A percentile compares a stretch with the other conserved stretches of the same genome.
Evolutionary conservation across 495 filamentous ascomycete genomes (phyloP).

Genomic region (Lophiostoma macrostomum): DNA sequence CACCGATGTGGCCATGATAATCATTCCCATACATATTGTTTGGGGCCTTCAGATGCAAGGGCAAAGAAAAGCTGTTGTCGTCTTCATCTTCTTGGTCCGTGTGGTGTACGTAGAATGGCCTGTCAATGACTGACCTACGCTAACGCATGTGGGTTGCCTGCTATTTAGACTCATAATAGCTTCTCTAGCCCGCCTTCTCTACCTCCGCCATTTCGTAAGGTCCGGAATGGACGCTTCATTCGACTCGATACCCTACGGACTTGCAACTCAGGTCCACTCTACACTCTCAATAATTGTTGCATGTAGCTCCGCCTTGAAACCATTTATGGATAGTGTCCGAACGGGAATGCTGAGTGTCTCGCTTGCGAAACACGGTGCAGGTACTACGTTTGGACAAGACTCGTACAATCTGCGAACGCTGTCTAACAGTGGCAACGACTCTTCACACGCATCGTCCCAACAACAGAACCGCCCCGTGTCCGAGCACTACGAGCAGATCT

Average conservation of each 20-base stretch:
- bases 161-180: slow-evolving; percentile 5
- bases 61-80: slow-evolving; percentile 6
- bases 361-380: slow-evolving; percentile 5
- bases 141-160: not conserved
- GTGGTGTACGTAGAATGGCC: not conserved
- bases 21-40: slow-evolving; percentile 13
- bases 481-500: no score
- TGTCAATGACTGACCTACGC: not conserved
- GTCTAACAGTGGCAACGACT: slow-evolving; percentile 7
- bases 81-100: slow-evolving; percentile 15
- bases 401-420: slow-evolving; percentile 14
- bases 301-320: slow-evolving; percentile 13
- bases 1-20: slow-evolving; percentile 15
- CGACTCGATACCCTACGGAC: slow-evolving; percentile 12
- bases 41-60: slow-evolving; percentile 2
- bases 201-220: not conserved
- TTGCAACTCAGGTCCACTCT: slow-evolving; percentile 17
- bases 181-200: slow-evolving; percentile 9
- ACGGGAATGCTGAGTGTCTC: slow-evolving; percentile 13
- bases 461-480: no score
- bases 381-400: slow-evolving; percentile 10
- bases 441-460: not conserved
- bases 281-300: slow-evolving; percentile 20
- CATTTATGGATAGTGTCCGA: slow-evolving; percentile 12
- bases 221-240: slow-evolving; percentile 10